Percentiles rank a stretch among this genome's conserved stretches.
phyloP scores from a whole-genome alignment of 2,329 filamentous ascomycete genomes.

The Pseudogymnoascus sp. region DNA sequence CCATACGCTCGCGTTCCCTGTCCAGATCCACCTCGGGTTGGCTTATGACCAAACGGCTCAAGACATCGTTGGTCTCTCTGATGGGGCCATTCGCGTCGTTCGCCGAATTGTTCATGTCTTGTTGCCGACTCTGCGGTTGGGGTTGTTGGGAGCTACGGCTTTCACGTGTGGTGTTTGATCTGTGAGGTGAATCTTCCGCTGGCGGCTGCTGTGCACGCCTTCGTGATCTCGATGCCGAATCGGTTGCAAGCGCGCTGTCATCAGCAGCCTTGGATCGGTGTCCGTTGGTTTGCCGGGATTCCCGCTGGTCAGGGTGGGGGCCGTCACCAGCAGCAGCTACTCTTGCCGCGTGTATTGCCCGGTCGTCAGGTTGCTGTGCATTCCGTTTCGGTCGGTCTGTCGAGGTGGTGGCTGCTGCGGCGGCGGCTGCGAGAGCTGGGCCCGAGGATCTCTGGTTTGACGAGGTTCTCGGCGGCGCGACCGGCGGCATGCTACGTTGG shows the following conservation, averaged over 20 bases:
- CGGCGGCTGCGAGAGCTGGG: constrained; percentile 28
- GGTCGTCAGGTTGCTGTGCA: constrained; percentile 24
- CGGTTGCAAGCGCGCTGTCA: constrained; percentile 27
- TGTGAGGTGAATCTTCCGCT: constrained; percentile 36
- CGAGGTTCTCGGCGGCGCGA: constrained; percentile 75
- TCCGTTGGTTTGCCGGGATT: constrained; percentile 35
- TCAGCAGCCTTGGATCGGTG: constrained; percentile 28
- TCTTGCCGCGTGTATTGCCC: constrained; percentile 27
- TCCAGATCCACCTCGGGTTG: constrained; percentile 68
- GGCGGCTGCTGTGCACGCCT: constrained; percentile 38
- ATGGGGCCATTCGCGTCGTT: constrained; percentile 50
- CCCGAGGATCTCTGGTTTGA: constrained; percentile 53
- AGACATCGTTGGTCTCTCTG: constrained; percentile 70
- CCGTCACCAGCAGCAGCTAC: constrained; percentile 22
- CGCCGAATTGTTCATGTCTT: constrained; percentile 32
- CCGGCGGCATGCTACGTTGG: constrained; percentile 57
- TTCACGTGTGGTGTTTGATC: constrained; percentile 35
- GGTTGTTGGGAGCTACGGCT: constrained; percentile 30
- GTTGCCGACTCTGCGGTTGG: constrained; percentile 15
- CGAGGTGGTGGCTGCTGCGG: constrained; percentile 13
- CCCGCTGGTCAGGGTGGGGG: constrained; percentile 29
- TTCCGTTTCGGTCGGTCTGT: constrained; percentile 18
- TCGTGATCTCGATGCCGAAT: constrained; percentile 35
- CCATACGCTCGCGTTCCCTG: constrained; percentile 62
- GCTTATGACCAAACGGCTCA: constrained; percentile 70